phyloP scores from a whole-genome alignment of 108 stramenopile species.

The Mediolabrus comicus region DNA sequence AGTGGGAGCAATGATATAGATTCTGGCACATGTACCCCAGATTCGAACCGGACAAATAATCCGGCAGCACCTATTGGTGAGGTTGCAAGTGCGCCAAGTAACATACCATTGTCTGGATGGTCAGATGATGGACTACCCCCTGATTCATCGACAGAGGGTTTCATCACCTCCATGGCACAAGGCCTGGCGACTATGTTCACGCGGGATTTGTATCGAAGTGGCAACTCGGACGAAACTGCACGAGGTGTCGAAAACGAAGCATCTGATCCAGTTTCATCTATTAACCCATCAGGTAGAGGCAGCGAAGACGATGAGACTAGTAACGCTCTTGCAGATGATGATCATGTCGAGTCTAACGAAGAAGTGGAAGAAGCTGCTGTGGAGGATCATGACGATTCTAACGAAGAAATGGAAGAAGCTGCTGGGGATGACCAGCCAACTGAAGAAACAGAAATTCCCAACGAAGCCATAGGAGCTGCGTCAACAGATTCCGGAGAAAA shows the following conservation, averaged over 20 bases:
- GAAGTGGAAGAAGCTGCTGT: neutral
- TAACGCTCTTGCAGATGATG: slow-evolving; percentile 6
- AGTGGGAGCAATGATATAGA: neutral
- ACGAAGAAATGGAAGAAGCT: slow-evolving; percentile 2
- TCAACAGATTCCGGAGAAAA: slow-evolving; percentile 25
- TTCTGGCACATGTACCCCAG: slow-evolving; percentile 2
- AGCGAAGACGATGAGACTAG: neutral
- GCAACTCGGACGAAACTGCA: neutral
- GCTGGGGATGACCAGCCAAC: neutral
- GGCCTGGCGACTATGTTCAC: slow-evolving; percentile 41
- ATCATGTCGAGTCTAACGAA: neutral
- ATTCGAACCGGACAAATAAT: slow-evolving; percentile 45
- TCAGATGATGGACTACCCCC: slow-evolving; percentile 76
- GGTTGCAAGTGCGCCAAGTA: neutral
- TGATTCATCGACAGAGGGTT: slow-evolving; percentile 60
- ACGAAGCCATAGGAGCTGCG: neutral
- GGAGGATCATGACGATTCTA: neutral
- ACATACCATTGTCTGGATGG: slow-evolving; percentile 55
- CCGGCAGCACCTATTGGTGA: neutral
- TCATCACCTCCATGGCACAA: slow-evolving; percentile 62
- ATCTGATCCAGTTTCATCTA: neutral
- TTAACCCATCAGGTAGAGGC: neutral
- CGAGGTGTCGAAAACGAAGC: neutral
- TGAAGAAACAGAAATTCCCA: neutral
- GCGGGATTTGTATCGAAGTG: neutral